Conservation (phyloP, 1,284 basidiomycete genomes). For the Microstroma glucosiphilum region DNA sequence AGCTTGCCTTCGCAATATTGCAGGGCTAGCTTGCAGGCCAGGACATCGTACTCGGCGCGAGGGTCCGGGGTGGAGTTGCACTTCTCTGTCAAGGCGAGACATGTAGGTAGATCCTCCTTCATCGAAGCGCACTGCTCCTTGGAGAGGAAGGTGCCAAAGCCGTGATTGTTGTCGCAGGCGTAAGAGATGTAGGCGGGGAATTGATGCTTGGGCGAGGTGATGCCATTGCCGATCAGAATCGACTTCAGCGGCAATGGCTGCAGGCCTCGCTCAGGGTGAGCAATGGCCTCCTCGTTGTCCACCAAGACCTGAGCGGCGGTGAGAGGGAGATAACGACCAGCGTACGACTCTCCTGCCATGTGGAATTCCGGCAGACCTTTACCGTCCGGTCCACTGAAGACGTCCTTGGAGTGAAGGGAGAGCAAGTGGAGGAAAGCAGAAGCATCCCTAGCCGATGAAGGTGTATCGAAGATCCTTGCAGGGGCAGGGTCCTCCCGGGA, state of each 20-base stretch:
- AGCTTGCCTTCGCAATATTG: constrained; percentile 41
- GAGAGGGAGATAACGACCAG: constrained; percentile 43
- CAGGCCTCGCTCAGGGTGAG: constrained; percentile 36
- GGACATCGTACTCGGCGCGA: constrained; percentile 22
- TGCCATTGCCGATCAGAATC: constrained; percentile 48
- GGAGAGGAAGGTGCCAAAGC: constrained; percentile 28
- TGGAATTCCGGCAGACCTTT: constrained; percentile 21
- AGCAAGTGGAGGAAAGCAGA: constrained; percentile 47
- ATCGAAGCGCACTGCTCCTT: constrained; percentile 32
- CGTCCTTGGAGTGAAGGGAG: constrained; percentile 32
- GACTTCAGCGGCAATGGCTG: constrained; percentile 31
- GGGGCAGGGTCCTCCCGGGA: constrained; percentile 18
- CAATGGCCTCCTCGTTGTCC: constrained; percentile 37
- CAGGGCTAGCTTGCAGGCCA: constrained; percentile 31
- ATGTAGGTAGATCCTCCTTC: constrained; percentile 29
- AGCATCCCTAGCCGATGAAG: constrained; percentile 40
- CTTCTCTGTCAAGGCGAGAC: constrained; percentile 36
- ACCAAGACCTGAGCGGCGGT: constrained; percentile 38
- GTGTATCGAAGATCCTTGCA: constrained; percentile 30
- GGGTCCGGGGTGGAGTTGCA: constrained; percentile 26
- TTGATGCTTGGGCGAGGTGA: constrained; percentile 43
- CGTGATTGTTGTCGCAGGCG: constrained; percentile 39
- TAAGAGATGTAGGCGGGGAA: constrained; percentile 44
- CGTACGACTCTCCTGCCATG: constrained; percentile 47
- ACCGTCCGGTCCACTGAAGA: constrained; percentile 18